Conservation (phyloP, 192 early-diverging fungal genomes). For the Umbelopsis sp. region DNA sequence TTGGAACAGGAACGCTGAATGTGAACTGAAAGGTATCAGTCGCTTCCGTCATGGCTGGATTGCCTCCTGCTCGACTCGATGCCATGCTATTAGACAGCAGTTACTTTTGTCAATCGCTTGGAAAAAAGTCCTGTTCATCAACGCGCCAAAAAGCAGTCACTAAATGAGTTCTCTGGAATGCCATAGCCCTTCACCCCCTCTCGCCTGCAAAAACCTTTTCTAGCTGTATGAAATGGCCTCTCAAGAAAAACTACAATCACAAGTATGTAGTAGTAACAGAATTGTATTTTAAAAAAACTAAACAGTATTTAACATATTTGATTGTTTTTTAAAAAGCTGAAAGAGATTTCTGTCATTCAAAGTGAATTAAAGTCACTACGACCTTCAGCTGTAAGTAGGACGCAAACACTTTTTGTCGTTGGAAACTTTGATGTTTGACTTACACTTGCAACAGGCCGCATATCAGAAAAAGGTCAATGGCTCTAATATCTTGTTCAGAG, state of each 20-base stretch:
- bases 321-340: too few relatives aligned
- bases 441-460: neutral
- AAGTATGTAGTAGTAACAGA: neutral
- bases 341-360: conserved; percentile 7
- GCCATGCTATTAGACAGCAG: neutral
- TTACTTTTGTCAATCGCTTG: neutral
- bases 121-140: neutral
- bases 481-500: neutral
- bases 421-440: neutral
- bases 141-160: neutral
- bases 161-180: too few relatives aligned
- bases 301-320: too few relatives aligned
- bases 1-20: conserved; percentile 9
- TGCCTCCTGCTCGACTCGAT: neutral
- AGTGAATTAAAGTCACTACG: neutral
- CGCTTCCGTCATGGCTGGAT: neutral
- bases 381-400: conserved; percentile 6
- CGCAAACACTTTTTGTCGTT: too few relatives aligned
- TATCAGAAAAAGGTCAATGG: conserved; percentile 6
- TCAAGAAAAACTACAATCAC: conserved; percentile 5
- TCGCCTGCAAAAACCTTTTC: too few relatives aligned
- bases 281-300: too few relatives aligned
- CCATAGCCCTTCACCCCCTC: too few relatives aligned
- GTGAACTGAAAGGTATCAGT: conserved; percentile 7
- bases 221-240: neutral